Evolutionary conservation across 176 grass and related monocot genomes (phyloP), one percentile per base, ranked within the genome.

Genomic region (Poa annua): DNA sequence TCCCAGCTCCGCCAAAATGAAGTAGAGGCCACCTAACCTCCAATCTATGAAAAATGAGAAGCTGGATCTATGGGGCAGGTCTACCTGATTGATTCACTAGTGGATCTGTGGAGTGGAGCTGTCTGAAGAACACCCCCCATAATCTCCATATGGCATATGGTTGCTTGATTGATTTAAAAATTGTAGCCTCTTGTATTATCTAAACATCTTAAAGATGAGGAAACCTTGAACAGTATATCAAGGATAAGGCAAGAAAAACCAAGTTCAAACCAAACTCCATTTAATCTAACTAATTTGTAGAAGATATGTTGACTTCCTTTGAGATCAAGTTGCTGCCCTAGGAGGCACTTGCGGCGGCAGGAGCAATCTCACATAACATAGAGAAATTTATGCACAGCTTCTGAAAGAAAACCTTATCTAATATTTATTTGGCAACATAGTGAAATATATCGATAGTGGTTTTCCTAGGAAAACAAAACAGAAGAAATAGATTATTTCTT

Each of bases 241-340:
- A 63, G 22, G 11, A 62, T 29, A 26, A 63, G 60, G 60, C 4
- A 63, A 63, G 12, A 63, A 62, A 62, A 11, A 62, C 29, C 59
- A 62, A 62, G 24, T 62, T 62, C 59, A 62, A 63, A 32, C 25
- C 24, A 62, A 62, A 63, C 60, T 63, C 60, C 15, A 32, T 63
- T 25, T 63, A 63, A 63, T 63, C 60, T 7, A 63, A 63, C 60
- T 63, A 63, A 63, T 63, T 61, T 32, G 12, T 32, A 63, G 60
- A 63, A 15, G 60, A 63, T 32, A 63, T 15, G 15, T 26, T 32
- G 4, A 63, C 60, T 32, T 63, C 60, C 60, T 29, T 63, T 13
- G 60, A 62, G 59, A 7, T 63, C 60, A 62, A 62, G 60, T 63
- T 4, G 60, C 25, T 62, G 59, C 60, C 60, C 60, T 63, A 32